Conservation (phyloP, 495 filamentous ascomycete species). For the Aspergillus heteromorphus region DNA sequence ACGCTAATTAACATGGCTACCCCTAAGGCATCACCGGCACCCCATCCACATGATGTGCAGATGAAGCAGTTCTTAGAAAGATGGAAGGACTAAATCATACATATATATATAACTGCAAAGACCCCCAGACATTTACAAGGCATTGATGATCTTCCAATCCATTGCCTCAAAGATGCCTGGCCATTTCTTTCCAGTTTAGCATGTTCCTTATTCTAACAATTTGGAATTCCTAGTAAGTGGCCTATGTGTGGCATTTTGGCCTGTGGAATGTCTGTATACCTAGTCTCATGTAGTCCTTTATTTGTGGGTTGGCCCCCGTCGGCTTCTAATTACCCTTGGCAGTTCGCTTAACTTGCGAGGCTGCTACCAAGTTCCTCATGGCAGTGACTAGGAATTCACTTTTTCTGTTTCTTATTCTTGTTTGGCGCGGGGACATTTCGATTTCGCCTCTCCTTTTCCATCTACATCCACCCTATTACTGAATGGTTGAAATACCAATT, state of each 20-base stretch:
- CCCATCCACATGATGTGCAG: conserved; percentile 24
- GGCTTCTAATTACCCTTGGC: too few relatives aligned
- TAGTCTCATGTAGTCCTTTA: background rate
- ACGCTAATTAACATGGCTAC: background rate
- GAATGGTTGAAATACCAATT: too few relatives aligned
- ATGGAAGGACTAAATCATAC: conserved; percentile 24
- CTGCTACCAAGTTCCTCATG: too few relatives aligned
- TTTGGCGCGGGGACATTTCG: background rate
- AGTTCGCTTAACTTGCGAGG: too few relatives aligned
- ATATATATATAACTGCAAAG: background rate
- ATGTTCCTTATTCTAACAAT: background rate
- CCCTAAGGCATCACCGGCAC: conserved; percentile 33
- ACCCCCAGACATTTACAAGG: background rate
- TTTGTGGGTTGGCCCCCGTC: background rate
- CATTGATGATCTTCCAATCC: too few relatives aligned
- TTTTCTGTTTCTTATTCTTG: background rate
- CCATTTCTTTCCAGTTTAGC: background rate
- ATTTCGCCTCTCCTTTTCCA: background rate
- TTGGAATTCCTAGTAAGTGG: background rate
- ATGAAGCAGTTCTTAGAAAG: conserved; percentile 33
- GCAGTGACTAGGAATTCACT: too few relatives aligned
- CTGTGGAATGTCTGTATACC: background rate
- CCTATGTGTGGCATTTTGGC: background rate
- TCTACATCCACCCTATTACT: too few relatives aligned
- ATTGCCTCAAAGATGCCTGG: background rate